Percentiles rank a stretch among this genome's conserved stretches.
Conservation (phyloP, 2,329 filamentous ascomycete genomes). For the Fusarium clavum region DNA sequence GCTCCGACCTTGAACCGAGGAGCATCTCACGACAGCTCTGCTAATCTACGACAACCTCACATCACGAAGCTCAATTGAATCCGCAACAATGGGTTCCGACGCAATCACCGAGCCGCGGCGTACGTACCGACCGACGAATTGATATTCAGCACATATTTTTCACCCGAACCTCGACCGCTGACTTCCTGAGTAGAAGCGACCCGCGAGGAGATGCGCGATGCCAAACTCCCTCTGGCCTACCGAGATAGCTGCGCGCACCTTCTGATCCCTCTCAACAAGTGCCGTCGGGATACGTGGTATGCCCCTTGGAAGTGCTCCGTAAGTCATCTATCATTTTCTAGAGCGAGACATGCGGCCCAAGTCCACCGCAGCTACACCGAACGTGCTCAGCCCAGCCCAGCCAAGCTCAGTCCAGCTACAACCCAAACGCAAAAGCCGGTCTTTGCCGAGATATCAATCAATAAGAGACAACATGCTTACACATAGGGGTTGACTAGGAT, state of each 20-base stretch:
- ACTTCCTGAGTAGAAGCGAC: slow-evolving; percentile 71
- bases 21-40: slow-evolving; percentile 46
- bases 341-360: slow-evolving; percentile 3
- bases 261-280: slow-evolving; percentile 94
- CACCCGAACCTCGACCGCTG: slow-evolving; percentile 35
- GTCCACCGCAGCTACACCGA: slow-evolving; percentile 15
- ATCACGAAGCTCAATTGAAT: slow-evolving; percentile 51
- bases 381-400: slow-evolving; percentile 1
- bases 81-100: slow-evolving; percentile 53
- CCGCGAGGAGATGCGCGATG: slow-evolving; percentile 93
- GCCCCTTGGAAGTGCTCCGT: slow-evolving; percentile 98
- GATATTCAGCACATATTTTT: slow-evolving; percentile 16
- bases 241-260: slow-evolving; percentile 96
- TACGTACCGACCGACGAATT: slow-evolving; percentile 45
- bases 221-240: slow-evolving; percentile 88
- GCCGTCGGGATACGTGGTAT: slow-evolving; percentile 91
- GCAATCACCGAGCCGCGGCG: slow-evolving; percentile 53
- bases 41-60: slow-evolving; percentile 45
- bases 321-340: slow-evolving; percentile 53
- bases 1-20: slow-evolving; percentile 48
- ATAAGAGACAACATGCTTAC: slow-evolving; percentile 37
- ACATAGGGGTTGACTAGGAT: slow-evolving; percentile 66
- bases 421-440: slow-evolving; percentile 12
- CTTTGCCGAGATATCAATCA: slow-evolving; percentile 26
- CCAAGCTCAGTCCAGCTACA: slow-evolving; percentile 12